These are phyloP conservation scores for Talaromyces verruculosus DNA, from an alignment of 2,329 filamentous ascomycete species.

Conservation along the genomic window DNA sequence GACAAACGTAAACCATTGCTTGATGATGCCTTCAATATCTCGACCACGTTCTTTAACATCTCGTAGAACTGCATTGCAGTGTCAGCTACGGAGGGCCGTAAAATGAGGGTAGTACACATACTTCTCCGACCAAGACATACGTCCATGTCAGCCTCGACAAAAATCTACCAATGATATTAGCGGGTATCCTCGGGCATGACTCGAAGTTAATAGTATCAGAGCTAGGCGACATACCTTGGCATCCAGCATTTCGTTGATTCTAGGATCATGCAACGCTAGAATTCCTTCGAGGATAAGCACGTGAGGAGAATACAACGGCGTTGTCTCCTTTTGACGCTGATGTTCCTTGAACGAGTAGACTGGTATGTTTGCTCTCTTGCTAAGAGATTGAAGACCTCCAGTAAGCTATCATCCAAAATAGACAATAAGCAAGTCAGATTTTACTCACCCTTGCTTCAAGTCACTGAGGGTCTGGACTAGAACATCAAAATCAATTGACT, in stretches of 20 bases:
- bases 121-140: slow-evolving; percentile 86
- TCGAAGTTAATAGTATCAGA: no score
- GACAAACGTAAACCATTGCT: slow-evolving; percentile 95
- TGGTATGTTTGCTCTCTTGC: slow-evolving; percentile 72
- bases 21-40: slow-evolving; percentile 92
- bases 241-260: slow-evolving; percentile 83
- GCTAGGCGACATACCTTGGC: slow-evolving; percentile 58
- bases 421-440: background rate
- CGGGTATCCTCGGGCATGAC: background rate
- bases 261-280: slow-evolving; percentile 84
- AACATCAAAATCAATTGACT: slow-evolving; percentile 91
- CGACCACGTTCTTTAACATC: slow-evolving; percentile 87
- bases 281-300: slow-evolving; percentile 95
- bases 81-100: background rate
- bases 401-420: background rate
- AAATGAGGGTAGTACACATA: slow-evolving; percentile 48
- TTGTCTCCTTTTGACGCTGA: slow-evolving; percentile 73
- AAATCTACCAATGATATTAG: slow-evolving; percentile 61
- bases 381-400: slow-evolving; percentile 21
- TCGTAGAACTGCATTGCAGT: slow-evolving; percentile 62
- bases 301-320: slow-evolving; percentile 91
- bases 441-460: slow-evolving; percentile 81
- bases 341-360: slow-evolving; percentile 95
- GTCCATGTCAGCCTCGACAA: slow-evolving; percentile 93
- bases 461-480: slow-evolving; percentile 76